Evolutionary conservation across 164 flowering plant genomes (phyloP), one percentile per base, ranked within the genome.

Genomic region (Vitis riparia): DNA sequence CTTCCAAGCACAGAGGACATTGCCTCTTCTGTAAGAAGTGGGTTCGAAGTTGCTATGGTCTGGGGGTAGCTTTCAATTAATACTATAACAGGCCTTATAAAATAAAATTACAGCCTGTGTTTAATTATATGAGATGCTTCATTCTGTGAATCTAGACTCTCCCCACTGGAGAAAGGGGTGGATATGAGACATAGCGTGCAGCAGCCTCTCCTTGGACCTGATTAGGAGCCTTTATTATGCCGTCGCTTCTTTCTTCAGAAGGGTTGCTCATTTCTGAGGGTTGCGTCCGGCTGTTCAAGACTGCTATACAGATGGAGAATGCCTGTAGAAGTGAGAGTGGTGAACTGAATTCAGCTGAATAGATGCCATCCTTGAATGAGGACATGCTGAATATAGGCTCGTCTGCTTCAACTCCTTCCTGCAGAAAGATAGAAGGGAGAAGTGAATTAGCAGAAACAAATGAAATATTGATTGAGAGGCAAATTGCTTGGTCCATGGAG

Each of bases 241-340:
- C 63, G 23, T 60, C 77, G 47, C 44, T 59, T 29, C 58, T 75
- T 50, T 63, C 83, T 73, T 77, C 78, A n/a, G 52, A 44, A 1
- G 44, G 62, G 65, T 62, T 63, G 14, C 55, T 58, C 4, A 71
- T 32, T 44, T 68, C 67, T 12, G 71, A 50, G 17, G 48, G 55
- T 62, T 68, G 55, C 5, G 72, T 70, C 47, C 63, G 63, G 56
- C 82, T 48, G 16, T 81, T 80, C 47, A 77, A 50, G 50, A 78
- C 68, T 16, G 84, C 83, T 64, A 79, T 69, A 67, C 83, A 79
- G 10, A 77, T 75, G 15, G 84, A 77, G 74, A 81, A 84, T 49
- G 87, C 87, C 66, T 81, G 87, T 48, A 81, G 14, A 69, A 62
- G 68, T n/a, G 84, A 67, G 64, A 84, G 74, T 30, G 79, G 73